Evolutionary conservation across 2,329 filamentous ascomycete species (phyloP).

Genomic region (Phialophora macrospora): DNA sequence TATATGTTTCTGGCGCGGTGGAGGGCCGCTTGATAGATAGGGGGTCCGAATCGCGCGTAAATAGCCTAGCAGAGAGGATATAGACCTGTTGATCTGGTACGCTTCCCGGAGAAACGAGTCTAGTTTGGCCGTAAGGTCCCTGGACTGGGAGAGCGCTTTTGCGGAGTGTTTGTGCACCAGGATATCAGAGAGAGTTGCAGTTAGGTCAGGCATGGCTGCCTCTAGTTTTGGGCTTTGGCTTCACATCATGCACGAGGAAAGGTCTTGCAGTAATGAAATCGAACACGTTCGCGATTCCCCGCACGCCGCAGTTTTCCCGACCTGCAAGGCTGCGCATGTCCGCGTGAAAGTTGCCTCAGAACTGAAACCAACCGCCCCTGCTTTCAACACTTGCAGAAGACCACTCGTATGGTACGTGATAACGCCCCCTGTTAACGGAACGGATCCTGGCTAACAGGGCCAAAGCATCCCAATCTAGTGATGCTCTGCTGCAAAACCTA

Average conservation of each 20-base stretch:
- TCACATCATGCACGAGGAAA: background rate
- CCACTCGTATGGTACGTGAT: background rate
- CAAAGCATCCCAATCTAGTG: background rate
- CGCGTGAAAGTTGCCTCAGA: background rate
- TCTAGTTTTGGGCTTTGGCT: background rate
- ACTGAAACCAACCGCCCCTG: background rate
- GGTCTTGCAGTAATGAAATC: background rate
- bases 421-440: background rate
- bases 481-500: background rate
- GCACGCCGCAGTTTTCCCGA: slow-evolving; percentile 16
- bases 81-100: slow-evolving; percentile 88
- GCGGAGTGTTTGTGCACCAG: slow-evolving; percentile 35
- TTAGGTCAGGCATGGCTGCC: slow-evolving; percentile 31
- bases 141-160: slow-evolving; percentile 10
- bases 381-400: background rate
- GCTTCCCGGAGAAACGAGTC: slow-evolving; percentile 94
- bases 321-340: background rate
- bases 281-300: slow-evolving; percentile 12
- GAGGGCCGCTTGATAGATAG: slow-evolving; percentile 78
- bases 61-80: slow-evolving; percentile 77
- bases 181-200: slow-evolving; percentile 31
- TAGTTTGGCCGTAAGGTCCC: slow-evolving; percentile 51
- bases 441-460: background rate
- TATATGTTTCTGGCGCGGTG: slow-evolving; percentile 48
- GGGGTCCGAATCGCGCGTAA: slow-evolving; percentile 83